Evolutionary conservation across 139 green algal species (phyloP), one percentile per base, ranked within the genome.

Genomic region (Diplosphaera chodatii): DNA sequence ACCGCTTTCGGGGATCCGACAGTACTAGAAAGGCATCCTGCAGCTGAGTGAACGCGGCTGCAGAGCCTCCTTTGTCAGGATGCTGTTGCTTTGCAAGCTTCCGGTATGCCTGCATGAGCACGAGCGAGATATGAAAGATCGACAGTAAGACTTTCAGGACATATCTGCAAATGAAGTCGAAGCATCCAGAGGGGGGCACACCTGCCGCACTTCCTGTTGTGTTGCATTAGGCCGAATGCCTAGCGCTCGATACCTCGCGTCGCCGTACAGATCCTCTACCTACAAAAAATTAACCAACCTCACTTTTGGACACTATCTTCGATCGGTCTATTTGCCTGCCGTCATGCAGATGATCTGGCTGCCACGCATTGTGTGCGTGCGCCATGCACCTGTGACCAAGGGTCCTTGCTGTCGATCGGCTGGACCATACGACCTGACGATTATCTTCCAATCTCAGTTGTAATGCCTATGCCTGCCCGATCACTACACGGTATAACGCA

Each of bases 31-130:
- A 93, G 0, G 90, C 88, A 1, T 76, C 37, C 69, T 86, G 83
- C 4, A 96, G 40, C 5, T 41, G 59, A 0, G 40, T 62, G 71
- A 94, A 94, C 0, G 33, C 23, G 0, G 40, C 71, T 6, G 76
- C 70, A 55, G 87, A 72, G 32, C 91, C 91, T 8, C 91, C 88
- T 71, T 95, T 96, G 80, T 97, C 91, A 3, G 91, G 91, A 41
- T 97, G 91, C 28, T 80, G 78, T 31, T 69, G 69, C 31, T 85
- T 85, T 27, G 85, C 79, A 15, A 87, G 37, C 27, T 62, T 77
- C 15, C 85, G 68, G 75, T 91, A 97, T 15, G 89, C 85, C 67
- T 83, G 74, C 69, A 76, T 13, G n/a, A n/a, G n/a, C n/a, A n/a
- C n/a, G n/a, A n/a, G n/a, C n/a, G n/a, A n/a, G n/a, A n/a, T n/a